phyloP scores from a whole-genome alignment of 2,329 filamentous ascomycete species.

The Hawksworthiomyces lignivorus region DNA sequence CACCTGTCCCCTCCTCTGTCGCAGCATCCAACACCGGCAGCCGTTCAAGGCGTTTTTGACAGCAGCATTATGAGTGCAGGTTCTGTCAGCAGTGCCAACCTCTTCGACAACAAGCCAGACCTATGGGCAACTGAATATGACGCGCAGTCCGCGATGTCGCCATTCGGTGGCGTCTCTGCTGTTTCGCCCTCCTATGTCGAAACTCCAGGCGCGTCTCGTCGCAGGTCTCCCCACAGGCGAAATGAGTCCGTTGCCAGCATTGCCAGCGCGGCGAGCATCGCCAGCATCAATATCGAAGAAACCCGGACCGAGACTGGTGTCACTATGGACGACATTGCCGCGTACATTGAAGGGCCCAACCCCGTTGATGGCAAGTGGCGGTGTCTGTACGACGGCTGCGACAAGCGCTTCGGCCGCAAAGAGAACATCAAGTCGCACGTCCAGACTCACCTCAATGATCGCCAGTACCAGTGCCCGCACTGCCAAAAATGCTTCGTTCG shows the following conservation, averaged over 20 bases:
- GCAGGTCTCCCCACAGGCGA: conserved; percentile 39
- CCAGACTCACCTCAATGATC: conserved; percentile 93
- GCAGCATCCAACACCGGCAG: conserved; percentile 45
- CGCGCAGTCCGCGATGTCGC: conserved; percentile 13
- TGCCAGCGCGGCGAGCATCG: conserved; percentile 51
- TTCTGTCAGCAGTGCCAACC: conserved; percentile 12
- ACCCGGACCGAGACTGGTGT: conserved; percentile 73
- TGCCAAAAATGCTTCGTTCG: conserved; percentile 95
- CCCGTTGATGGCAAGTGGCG: conserved; percentile 69
- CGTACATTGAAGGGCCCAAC: conserved; percentile 66
- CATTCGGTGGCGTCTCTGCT: conserved; percentile 8
- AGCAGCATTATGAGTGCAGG: conserved; percentile 26
- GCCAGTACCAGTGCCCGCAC: conserved; percentile 87
- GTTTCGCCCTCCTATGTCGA: conserved; percentile 9
- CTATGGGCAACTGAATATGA: conserved; percentile 25
- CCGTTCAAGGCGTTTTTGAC: conserved; percentile 33
- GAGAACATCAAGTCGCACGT: conserved; percentile 99
- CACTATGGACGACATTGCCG: conserved; percentile 73
- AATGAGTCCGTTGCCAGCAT: conserved; percentile 54
- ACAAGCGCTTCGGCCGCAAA: conserved; percentile 89
- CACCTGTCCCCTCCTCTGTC: conserved; percentile 40
- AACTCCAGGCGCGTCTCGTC: conserved; percentile 21
- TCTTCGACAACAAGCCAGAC: conserved; percentile 37
- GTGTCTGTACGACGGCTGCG: conserved; percentile 66
- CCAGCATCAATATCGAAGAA: conserved; percentile 57